These are phyloP conservation scores for Lipomyces yamanashiensis DNA, from an alignment of 805 yeast species.

Conservation along the genomic window DNA sequence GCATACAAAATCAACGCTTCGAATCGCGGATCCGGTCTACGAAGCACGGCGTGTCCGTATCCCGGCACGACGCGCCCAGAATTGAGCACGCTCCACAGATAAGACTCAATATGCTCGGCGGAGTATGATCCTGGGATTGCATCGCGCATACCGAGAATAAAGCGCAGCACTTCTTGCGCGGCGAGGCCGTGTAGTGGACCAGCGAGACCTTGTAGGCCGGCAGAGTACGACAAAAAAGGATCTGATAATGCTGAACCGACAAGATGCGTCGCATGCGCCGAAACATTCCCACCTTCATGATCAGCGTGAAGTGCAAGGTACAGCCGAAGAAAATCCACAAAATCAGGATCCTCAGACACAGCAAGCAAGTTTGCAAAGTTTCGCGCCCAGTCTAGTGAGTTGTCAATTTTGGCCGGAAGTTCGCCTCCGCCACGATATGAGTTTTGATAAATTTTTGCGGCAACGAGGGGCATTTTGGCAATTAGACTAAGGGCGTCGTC, in stretches of 20 bases:
- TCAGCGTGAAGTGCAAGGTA: conserved; percentile 78
- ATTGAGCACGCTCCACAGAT: conserved; percentile 73
- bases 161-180: conserved; percentile 81
- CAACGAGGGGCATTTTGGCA: conserved; percentile 74
- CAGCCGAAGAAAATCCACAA: conserved; percentile 71
- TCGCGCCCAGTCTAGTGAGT: conserved; percentile 69
- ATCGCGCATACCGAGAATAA: conserved; percentile 64
- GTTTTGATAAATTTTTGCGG: conserved; percentile 76
- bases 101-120: conserved; percentile 60
- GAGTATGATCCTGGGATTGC: conserved; percentile 45
- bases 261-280: conserved; percentile 80
- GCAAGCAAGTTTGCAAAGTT: conserved; percentile 72
- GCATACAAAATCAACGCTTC: conserved; percentile 75
- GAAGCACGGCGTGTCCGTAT: conserved; percentile 84
- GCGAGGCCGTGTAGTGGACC: conserved; percentile 89
- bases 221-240: conserved; percentile 74
- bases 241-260: conserved; percentile 82
- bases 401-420: conserved; percentile 56
- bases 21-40: conserved; percentile 83
- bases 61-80: conserved; percentile 84
- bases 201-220: conserved; percentile 82
- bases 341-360: conserved; percentile 52
- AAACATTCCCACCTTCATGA: conserved; percentile 85
- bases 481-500: conserved; percentile 73
- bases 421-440: conserved; percentile 54